These are phyloP conservation scores for Gnetum montanum DNA, from an alignment of 75 land plant genomes.

Conservation along the genomic window DNA sequence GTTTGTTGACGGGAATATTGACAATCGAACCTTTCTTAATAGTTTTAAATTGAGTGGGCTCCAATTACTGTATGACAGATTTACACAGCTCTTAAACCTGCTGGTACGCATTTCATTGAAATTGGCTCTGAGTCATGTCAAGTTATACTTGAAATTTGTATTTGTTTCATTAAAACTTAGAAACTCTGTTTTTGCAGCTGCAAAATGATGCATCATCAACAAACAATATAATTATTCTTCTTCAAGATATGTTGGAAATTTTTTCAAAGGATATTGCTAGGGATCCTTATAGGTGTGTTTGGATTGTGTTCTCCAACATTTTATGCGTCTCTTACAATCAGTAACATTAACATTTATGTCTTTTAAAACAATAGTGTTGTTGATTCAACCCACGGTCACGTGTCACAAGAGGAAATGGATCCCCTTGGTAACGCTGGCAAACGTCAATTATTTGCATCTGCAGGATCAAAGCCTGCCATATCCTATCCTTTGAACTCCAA, in stretches of 20 bases:
- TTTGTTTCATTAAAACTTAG: neutral
- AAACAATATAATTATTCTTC: constrained; percentile 20
- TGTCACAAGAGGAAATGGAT: neutral
- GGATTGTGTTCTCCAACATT: neutral
- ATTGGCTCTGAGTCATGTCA: neutral
- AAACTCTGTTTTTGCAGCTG: neutral
- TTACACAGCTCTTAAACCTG: constrained; percentile 18
- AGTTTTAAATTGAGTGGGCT: constrained; percentile 21
- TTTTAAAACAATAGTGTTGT: neutral
- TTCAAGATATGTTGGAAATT: constrained; percentile 49
- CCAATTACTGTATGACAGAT: constrained; percentile 21
- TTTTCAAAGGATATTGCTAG: constrained; percentile 32
- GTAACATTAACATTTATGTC: neutral
- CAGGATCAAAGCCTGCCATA: neutral
- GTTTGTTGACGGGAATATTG: constrained; percentile 11
- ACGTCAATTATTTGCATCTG: constrained; percentile 1
- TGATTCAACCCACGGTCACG: neutral
- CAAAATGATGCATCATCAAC: neutral
- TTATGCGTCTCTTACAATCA: neutral
- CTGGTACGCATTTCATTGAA: constrained; percentile 13
- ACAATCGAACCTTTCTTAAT: constrained; percentile 7
- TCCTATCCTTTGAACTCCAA: neutral
- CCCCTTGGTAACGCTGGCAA: neutral
- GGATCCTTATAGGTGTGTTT: constrained; percentile 11
- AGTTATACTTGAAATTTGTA: neutral